These are phyloP conservation scores for Millerago galiae DNA, from an alignment of 805 yeast species.

Conservation along the genomic window DNA sequence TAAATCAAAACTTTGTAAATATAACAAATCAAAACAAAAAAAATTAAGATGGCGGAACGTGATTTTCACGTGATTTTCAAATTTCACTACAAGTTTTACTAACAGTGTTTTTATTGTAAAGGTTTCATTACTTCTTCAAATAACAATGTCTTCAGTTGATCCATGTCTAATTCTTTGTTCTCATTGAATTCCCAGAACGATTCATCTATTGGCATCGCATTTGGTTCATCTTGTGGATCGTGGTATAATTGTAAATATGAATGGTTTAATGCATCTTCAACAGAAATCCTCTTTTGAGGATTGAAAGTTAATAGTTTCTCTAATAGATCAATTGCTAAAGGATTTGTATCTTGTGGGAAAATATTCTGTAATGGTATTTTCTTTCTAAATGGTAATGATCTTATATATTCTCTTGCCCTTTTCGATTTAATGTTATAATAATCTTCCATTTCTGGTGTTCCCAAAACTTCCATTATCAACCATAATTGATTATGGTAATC, in stretches of 20 bases:
- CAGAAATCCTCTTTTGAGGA: slow-evolving; percentile 69
- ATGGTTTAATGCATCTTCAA: slow-evolving; percentile 66
- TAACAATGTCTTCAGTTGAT: slow-evolving; percentile 67
- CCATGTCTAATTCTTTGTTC: slow-evolving; percentile 56
- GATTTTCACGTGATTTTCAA: too few species aligned
- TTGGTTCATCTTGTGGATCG: slow-evolving; percentile 68
- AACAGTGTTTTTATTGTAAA: slow-evolving; percentile 13
- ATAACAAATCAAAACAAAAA: too few species aligned
- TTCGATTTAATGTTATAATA: slow-evolving; percentile 65
- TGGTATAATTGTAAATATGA: slow-evolving; percentile 66
- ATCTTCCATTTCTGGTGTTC: slow-evolving; percentile 71
- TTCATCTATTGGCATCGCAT: slow-evolving; percentile 30
- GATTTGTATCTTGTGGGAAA: slow-evolving; percentile 42
- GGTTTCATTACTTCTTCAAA: slow-evolving; percentile 72
- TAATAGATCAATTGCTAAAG: slow-evolving; percentile 51
- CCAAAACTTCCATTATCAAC: slow-evolving; percentile 61
- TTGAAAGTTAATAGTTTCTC: slow-evolving; percentile 68
- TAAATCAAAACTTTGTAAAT: too few species aligned
- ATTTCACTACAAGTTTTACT: too few species aligned
- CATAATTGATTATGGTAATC: slow-evolving; percentile 66
- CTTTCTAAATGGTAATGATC: slow-evolving; percentile 56
- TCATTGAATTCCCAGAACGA: slow-evolving; percentile 37
- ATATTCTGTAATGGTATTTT: slow-evolving; percentile 46
- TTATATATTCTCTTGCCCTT: slow-evolving; percentile 71
- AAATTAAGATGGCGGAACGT: too few species aligned